phyloP scores from a whole-genome alignment of 495 filamentous ascomycete genomes.

The Lasiosphaeris hirsuta region DNA sequence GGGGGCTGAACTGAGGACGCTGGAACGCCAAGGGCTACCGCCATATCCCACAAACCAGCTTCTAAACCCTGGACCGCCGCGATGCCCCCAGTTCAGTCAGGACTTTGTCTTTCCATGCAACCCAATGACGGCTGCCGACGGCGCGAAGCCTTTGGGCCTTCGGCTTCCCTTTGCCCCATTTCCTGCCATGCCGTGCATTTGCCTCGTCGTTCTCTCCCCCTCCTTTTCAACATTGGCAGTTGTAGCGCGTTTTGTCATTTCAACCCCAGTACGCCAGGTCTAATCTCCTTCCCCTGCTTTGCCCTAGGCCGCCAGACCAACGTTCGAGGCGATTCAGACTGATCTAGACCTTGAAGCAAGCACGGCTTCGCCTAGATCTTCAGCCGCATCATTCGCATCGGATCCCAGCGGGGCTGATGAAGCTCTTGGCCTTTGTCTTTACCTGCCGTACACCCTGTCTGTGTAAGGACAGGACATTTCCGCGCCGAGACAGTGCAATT shows the following conservation, averaged over 20 bases:
- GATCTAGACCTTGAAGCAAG: too few species aligned
- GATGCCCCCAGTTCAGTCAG: background rate
- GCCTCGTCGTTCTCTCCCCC: background rate
- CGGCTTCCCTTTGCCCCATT: background rate
- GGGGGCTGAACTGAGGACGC: constrained; percentile 21
- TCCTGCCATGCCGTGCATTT: background rate
- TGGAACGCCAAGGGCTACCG: constrained; percentile 11
- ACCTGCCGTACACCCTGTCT: too few species aligned
- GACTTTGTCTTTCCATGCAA: background rate
- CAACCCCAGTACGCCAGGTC: too few species aligned
- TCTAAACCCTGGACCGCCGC: background rate
- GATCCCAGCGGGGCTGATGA: too few species aligned
- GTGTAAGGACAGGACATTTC: too few species aligned
- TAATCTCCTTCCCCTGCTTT: too few species aligned
- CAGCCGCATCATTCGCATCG: too few species aligned
- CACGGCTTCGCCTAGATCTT: too few species aligned
- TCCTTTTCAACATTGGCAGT: background rate
- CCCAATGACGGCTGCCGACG: constrained; percentile 6
- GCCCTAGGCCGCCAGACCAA: too few species aligned
- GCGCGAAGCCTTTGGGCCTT: background rate
- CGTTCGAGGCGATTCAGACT: too few species aligned
- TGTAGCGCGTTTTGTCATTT: background rate
- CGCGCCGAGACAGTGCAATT: too few species aligned
- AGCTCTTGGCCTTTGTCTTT: too few species aligned
- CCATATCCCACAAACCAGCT: background rate